Evolutionary conservation across 2,329 filamentous ascomycete genomes (phyloP).

Genomic region (Trichoderma pleuroti): DNA sequence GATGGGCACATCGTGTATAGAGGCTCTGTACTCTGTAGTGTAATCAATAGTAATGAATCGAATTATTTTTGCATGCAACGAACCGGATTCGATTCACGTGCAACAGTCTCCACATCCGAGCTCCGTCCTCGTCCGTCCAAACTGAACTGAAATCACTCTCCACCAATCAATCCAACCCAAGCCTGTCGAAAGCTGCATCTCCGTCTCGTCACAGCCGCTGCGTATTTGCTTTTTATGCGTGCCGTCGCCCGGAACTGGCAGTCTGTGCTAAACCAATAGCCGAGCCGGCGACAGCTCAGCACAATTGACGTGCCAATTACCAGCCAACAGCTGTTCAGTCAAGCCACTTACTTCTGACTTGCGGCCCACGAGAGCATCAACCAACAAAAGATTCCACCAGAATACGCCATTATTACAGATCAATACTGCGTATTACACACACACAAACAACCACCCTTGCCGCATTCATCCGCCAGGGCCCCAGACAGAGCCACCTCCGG

Average conservation of each 20-base stretch:
- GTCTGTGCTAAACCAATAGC: no score
- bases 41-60: not conserved
- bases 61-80: not conserved
- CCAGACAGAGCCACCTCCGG: not conserved
- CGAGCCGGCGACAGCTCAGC: no score
- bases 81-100: not conserved
- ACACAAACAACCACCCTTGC: not conserved
- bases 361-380: not conserved
- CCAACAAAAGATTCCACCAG: not conserved
- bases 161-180: not conserved
- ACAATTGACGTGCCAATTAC: not conserved
- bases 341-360: not conserved
- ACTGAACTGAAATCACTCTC: not conserved
- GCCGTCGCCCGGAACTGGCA: no score
- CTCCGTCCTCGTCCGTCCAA: not conserved
- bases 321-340: not conserved
- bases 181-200: not conserved
- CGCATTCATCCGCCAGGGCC: not conserved
- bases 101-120: not conserved
- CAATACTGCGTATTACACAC: not conserved
- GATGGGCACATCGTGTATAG: no score
- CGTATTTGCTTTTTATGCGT: no score
- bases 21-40: no score
- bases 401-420: not conserved
- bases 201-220: no score